Base-by-base conservation (phyloP, 2,329 filamentous ascomycete genomes). In the Colletotrichum somersetense region DNA sequence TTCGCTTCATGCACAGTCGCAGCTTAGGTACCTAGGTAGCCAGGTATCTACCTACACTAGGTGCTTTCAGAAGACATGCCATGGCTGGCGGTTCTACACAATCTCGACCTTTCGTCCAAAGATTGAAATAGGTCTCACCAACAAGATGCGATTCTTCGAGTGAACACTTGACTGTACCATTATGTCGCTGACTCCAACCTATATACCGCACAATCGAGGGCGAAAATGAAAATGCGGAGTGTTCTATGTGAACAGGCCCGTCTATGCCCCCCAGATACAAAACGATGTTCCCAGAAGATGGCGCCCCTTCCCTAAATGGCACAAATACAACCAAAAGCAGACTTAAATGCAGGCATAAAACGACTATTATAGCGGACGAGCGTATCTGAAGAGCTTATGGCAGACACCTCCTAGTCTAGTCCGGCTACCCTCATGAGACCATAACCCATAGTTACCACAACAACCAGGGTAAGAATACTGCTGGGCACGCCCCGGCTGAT, bases 401-500 rank as follows among this genome's bases (percentile, higher is more conserved):
- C 4, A 35, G 57, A 23, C 40, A 30, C 11, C 77, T 40, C 77
- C 80, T 77, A 85, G 73, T 85, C 84, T 66, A 94, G 86, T 0
- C 91, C 91, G 14, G 89, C 91, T 62, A 94, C 86, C 75, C 92
- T 87, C 95, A 98, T 98, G 75, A 97, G 86, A 2, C 92, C 94
- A 82, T 98, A 99, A 0, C 96, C 97, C 53, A 99, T 84, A 0
- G 94, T 96, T 38, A 98, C 88, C 53, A 98, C 91, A 12, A 99
- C 93, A 0, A 87, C 81, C 76, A 97, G 92, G 0, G 95, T 91
- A 66, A 98, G 86, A 46, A 98, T 80, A 81, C 93, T 97, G 79
- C 93, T 91, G 0, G 96, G 96, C 48, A 99, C 90, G 78, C 96
- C 96, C n/a, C 95, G 87, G 63, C 93, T 97, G 78, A 99, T 92